These are phyloP conservation scores for Monosporascus cannonballus DNA, from an alignment of 2,329 filamentous ascomycete species.

Conservation along the genomic window DNA sequence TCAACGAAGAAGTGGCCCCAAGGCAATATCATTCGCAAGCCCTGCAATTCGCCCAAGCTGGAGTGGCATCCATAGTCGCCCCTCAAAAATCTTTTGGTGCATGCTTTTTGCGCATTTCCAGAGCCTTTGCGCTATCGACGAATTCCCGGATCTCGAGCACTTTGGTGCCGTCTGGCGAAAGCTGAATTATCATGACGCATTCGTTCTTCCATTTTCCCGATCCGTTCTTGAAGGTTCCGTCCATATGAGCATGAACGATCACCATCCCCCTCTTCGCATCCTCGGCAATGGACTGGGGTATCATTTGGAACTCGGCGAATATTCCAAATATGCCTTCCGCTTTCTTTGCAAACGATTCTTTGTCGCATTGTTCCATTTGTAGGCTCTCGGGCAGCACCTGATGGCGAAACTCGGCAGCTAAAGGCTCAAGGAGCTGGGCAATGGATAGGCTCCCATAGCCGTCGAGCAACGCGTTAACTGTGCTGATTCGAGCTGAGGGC, in stretches of 20 bases:
- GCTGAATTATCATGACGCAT: constrained; percentile 26
- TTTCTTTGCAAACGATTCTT: constrained; percentile 31
- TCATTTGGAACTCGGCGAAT: constrained; percentile 34
- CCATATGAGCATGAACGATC: constrained; percentile 31
- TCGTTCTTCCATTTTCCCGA: constrained; percentile 24
- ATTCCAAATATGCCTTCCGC: constrained; percentile 33
- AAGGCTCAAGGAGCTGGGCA: constrained; percentile 27
- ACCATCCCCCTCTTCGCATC: constrained; percentile 27
- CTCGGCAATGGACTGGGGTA: constrained; percentile 28
- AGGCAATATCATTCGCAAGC: too few relatives aligned
- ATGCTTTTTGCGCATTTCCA: constrained; percentile 26
- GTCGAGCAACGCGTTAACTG: constrained; percentile 23
- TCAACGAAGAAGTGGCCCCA: too few relatives aligned
- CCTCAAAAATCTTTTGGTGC: constrained; percentile 23
- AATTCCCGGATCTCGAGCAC: constrained; percentile 30
- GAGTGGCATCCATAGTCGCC: neutral
- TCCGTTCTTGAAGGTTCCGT: constrained; percentile 19
- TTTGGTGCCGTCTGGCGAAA: constrained; percentile 20
- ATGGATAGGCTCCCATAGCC: constrained; percentile 35
- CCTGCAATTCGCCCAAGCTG: too few relatives aligned
- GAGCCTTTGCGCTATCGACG: constrained; percentile 34
- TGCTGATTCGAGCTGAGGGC: constrained; percentile 6
- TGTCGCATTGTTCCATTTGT: constrained; percentile 28
- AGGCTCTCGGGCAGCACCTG: constrained; percentile 33
- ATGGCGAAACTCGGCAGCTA: constrained; percentile 32